Evolutionary conservation across 2,329 filamentous ascomycete species (phyloP), one percentile per base, ranked within the genome.

Genomic region (Alternaria tenuissima): DNA sequence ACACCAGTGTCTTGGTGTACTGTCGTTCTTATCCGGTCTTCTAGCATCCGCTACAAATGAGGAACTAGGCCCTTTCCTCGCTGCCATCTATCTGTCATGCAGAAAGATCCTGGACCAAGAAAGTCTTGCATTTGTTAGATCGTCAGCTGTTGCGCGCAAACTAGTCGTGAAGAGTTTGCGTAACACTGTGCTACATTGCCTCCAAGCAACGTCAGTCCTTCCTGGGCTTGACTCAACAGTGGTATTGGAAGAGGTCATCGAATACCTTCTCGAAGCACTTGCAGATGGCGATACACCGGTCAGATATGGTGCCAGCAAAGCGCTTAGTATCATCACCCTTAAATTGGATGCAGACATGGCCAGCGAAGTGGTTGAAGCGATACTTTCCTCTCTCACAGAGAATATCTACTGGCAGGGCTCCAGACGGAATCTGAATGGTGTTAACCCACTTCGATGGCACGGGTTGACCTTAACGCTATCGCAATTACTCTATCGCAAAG

Each of bases 221-320:
- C 59, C 64, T 41, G 75, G 79, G 16, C 69, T 79, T 4, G 79
- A 84, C 53, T 63, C 75, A 3, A 78, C 76, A 2, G 68, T 71
- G 18, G 69, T 74, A 78, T 57, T 96, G 16, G 94, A 98, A 79
- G 89, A 89, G 30, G 87, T 91, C 5, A 93, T 99, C 67, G 91
- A 93, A 55, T 89, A 91, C 70, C 84, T 97, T 3, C 84, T 99
- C 3, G 89, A 92, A 61, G 85, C 86, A 12, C 82, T 98, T 1
- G 88, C 88, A 2, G 95, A 99, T 76, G 91, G 92, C 61, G 94
- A 98, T 71, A 97, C 94, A 0, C 93, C 93, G 0, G 94, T 99
- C 12, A 86, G 95, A 38, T 87, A 97, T 69, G 91, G 94, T 32
- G 92, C 94, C 20, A 97, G 93, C 77, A 99, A 99, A 80, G 91